Evolutionary conservation across 257 asterid genomes (phyloP).

Genomic region (Solanum medicagineum): DNA sequence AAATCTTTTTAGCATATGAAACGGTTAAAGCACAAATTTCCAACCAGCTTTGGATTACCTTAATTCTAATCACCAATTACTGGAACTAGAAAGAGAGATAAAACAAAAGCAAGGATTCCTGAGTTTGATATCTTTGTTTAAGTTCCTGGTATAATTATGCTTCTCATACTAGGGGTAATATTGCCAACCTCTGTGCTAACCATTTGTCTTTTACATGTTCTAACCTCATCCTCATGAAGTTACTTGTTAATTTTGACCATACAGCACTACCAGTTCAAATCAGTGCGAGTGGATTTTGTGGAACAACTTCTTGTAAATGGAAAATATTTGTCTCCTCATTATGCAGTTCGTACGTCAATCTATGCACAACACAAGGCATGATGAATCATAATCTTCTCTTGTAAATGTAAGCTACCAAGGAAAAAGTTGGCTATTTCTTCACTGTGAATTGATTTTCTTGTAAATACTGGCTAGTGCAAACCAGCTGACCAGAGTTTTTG

Average conservation of each 20-base stretch:
- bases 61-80: background rate
- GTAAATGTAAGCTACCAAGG: background rate
- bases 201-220: background rate
- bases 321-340: conserved; percentile 35
- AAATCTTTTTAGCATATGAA: background rate
- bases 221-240: background rate
- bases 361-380: conserved; percentile 59
- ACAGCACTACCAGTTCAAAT: conserved; percentile 70
- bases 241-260: conserved; percentile 1
- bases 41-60: background rate
- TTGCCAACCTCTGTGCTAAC: background rate
- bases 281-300: conserved; percentile 74
- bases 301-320: conserved; percentile 91
- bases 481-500: background rate
- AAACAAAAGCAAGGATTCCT: background rate
- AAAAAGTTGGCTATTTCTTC: background rate
- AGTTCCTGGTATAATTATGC: background rate
- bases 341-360: conserved; percentile 52
- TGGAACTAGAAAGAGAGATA: background rate
- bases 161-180: background rate
- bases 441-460: background rate
- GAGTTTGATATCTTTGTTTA: background rate
- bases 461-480: background rate
- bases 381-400: background rate
- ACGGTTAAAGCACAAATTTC: background rate